phyloP scores from a whole-genome alignment of 2,329 filamentous ascomycete genomes.

The Aspergillus neoniger region DNA sequence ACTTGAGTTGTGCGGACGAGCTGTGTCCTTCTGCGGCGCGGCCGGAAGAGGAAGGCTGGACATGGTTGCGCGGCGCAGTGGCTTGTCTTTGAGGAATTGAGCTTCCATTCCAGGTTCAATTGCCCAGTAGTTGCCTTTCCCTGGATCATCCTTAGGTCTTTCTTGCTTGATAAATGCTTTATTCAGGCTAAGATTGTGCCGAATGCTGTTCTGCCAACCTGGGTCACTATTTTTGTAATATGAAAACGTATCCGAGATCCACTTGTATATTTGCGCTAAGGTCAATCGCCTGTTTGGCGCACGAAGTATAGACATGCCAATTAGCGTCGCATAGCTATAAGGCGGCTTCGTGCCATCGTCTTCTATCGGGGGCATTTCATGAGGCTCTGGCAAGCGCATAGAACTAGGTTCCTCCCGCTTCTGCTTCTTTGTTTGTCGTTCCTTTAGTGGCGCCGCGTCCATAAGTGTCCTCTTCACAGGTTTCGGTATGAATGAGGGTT shows the following conservation, averaged over 20 bases:
- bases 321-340: slow-evolving; percentile 91
- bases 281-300: slow-evolving; percentile 82
- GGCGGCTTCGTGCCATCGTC: slow-evolving; percentile 88
- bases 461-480: slow-evolving; percentile 63
- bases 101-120: slow-evolving; percentile 88
- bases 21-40: slow-evolving; percentile 31
- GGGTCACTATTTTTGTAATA: slow-evolving; percentile 84
- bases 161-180: slow-evolving; percentile 97
- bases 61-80: slow-evolving; percentile 50
- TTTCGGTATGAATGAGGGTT: slow-evolving; percentile 49
- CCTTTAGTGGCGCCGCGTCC: slow-evolving; percentile 73
- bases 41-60: slow-evolving; percentile 46
- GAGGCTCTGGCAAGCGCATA: slow-evolving; percentile 65
- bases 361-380: slow-evolving; percentile 76
- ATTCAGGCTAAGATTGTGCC: slow-evolving; percentile 94
- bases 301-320: slow-evolving; percentile 93
- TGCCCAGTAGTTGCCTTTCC: slow-evolving; percentile 96
- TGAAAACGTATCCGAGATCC: slow-evolving; percentile 93
- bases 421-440: slow-evolving; percentile 68
- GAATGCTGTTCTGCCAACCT: slow-evolving; percentile 99
- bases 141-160: slow-evolving; percentile 92
- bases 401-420: slow-evolving; percentile 58
- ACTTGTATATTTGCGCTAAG: slow-evolving; percentile 95
- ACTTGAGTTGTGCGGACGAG: slow-evolving; percentile 33
- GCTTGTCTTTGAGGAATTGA: slow-evolving; percentile 87